Base-by-base conservation (phyloP, 306 rosid genomes). In the Fagus crenata region DNA sequence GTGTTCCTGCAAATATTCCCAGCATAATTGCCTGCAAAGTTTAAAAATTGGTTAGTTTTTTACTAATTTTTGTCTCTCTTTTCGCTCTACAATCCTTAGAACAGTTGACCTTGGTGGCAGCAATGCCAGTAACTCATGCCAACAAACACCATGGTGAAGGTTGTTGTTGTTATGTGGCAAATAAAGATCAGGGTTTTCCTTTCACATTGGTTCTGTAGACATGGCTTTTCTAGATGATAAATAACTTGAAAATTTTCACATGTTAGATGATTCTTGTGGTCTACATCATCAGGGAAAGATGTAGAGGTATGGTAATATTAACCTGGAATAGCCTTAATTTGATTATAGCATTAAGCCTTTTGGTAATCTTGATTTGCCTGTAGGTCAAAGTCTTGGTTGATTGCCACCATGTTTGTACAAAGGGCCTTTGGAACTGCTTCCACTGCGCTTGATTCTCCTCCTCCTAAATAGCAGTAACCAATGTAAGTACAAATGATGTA, bases 281-380 rank as follows among this genome's bases (percentile, higher is more conserved):
- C 46, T 49, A 2, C 36, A 28, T 71, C n/a, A 53, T 42, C 11
- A 28, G 5, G 61, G 41, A 51, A 71, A 71, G 59, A 5, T 49
- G 13, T 6, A 8, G 4, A 49, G 55, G 1, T 43, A 14, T 22
- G 40, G 60, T 35, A 8, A 13, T 71, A 49, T 14, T 51, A 3
- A 71, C 75, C 63, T 51, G 33, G 14, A 71, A 49, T 49, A 71
- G 61, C 61, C 63, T 71, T 51, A 71, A 53, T 51, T 71, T 71
- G 56, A 71, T 71, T 33, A 51, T 28, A 51, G 22, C 18, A 6
- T 71, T 61, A 49, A 71, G 61, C 40, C 60, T 71, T 71, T 49
- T 71, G 59, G 75, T 51, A 43, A 71, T 71, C 42, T 71, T 71
- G 42, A 71, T 71, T 71, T 71, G 49, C 75, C 46, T 71, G 46